Base-by-base conservation (phyloP, 1,139 yeast genomes). In the Debaryomyces fabryi region DNA sequence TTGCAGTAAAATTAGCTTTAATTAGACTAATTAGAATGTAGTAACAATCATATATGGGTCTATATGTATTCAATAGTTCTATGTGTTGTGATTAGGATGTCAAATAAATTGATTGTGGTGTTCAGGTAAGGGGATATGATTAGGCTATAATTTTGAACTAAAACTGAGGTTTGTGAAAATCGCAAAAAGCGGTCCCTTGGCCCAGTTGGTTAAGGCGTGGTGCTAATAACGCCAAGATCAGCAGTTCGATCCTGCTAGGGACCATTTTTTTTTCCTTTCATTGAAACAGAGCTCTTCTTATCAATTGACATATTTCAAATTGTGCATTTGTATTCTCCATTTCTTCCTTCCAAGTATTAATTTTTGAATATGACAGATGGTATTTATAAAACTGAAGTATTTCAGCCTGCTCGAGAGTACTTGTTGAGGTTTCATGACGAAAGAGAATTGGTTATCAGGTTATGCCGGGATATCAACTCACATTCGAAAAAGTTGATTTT, bases 151-250 rank as follows among this genome's bases (percentile, higher is more conserved):
- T 34, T 33, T 27, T 46, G 27, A 20, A 8, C 10, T 9, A 13
- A 39, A 21, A 35, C 10, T 20, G 13, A 12, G 5, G 4, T n/a
- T 12, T 7, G 9, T 24, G 20, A 4, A 4, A 6, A 20, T 24
- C 40, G 32, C 30, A 37, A 13, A 13, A 27, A 39, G 13, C 16
- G 86, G 85, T 83, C 88, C 87, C 87, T 83, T 83, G 88, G 88
- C 88, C 88, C 85, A 83, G 88, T 83, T 84, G 88, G 88, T 84
- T 83, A 85, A 83, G 90, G 90, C 90, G 87, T 78, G 87, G 90
- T 84, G 89, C 90, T 85, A 85, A 85, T 85, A 74, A 82, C 86
- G 85, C 86, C 85, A 74, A 81, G 88, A 82, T 83, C 88, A 80
- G 86, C 88, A 79, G 88, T 83, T 83, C 87, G 88, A 83, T 83